Evolutionary conservation across 345 rosid species (phyloP).

Genomic region (Citropsis articulata): DNA sequence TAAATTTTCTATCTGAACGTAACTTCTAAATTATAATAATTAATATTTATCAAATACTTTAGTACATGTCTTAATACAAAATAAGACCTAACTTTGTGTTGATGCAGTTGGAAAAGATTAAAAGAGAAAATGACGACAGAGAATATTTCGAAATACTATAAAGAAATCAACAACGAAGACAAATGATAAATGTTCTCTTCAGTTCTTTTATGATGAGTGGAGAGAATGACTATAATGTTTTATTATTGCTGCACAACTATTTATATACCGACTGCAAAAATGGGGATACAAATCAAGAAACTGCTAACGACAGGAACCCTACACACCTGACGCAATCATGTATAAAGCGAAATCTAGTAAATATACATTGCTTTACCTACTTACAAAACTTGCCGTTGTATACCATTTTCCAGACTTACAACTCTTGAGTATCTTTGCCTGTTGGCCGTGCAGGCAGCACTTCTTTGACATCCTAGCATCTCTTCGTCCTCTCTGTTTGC

Average conservation of each 20-base stretch:
- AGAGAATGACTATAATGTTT: too few species aligned
- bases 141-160: too few species aligned
- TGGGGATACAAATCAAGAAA: neutral
- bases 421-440: neutral
- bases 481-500: neutral
- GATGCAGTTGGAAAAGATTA: too few species aligned
- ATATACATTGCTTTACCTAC: neutral
- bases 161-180: too few species aligned
- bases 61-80: rapidly evolving
- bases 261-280: neutral
- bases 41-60: rapidly evolving
- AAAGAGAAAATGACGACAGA: too few species aligned
- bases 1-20: too few species aligned
- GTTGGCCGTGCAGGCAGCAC: neutral
- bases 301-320: neutral
- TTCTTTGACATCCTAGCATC: too few species aligned
- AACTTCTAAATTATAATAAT: too few species aligned
- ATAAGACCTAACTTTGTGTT: too few species aligned
- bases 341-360: neutral
- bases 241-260: neutral
- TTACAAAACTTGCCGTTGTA: constrained; percentile 6
- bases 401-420: neutral
- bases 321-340: neutral
- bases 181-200: too few species aligned
- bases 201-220: too few species aligned